A percentile compares a stretch with the other conserved stretches of the same genome.
These are phyloP conservation scores for Hymenoscyphus salicellus DNA, from an alignment of 2,329 filamentous ascomycete genomes.

Conservation along the genomic window DNA sequence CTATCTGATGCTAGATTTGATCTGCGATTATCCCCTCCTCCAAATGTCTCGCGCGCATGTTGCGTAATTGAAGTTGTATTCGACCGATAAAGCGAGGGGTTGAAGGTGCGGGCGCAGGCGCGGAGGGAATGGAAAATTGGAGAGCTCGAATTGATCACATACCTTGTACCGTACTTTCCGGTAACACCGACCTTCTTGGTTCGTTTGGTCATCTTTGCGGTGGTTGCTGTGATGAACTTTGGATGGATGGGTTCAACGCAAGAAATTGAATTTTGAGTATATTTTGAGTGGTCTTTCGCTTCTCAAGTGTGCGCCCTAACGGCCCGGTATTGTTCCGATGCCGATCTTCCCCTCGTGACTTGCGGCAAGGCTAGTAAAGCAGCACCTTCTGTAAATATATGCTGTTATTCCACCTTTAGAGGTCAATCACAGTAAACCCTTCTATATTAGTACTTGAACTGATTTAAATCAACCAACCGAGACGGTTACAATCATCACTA, in stretches of 20 bases:
- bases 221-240: slow-evolving; percentile 33
- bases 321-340: too few species aligned
- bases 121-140: neutral
- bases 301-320: slow-evolving; percentile 3
- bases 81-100: neutral
- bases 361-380: too few species aligned
- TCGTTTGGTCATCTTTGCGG: slow-evolving; percentile 85
- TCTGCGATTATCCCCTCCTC: neutral
- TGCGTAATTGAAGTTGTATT: neutral
- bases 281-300: slow-evolving; percentile 17
- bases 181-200: slow-evolving; percentile 99
- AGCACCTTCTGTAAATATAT: too few species aligned
- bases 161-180: slow-evolving; percentile 98
- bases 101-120: neutral
- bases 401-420: too few species aligned
- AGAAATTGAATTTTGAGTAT: slow-evolving; percentile 22
- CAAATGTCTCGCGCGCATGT: neutral
- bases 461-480: too few species aligned
- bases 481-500: too few species aligned
- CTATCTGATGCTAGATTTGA: slow-evolving; percentile 11
- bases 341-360: neutral
- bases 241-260: slow-evolving; percentile 22
- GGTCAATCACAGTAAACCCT: too few species aligned
- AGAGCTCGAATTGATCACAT: slow-evolving; percentile 42
- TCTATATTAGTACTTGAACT: too few species aligned